phyloP scores from a whole-genome alignment of 2,329 filamentous ascomycete species.

The Thielaviopsis punctulata region DNA sequence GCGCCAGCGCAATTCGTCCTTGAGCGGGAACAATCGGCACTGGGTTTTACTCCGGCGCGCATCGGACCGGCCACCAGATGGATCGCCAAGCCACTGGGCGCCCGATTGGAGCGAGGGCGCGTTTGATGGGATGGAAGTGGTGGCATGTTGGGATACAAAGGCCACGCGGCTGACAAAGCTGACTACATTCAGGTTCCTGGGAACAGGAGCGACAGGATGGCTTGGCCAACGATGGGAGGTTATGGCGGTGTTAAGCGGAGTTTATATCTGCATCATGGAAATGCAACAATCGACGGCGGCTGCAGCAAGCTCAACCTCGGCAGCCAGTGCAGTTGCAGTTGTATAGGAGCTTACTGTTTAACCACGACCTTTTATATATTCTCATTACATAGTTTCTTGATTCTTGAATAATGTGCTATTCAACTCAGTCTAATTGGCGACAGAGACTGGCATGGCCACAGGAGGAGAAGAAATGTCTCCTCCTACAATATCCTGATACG shows the following conservation, averaged over 20 bases:
- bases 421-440: not conserved
- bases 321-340: not conserved
- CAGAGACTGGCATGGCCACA: not conserved
- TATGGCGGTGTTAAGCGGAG: constrained; percentile 21
- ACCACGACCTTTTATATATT: no score
- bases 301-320: not conserved
- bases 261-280: constrained; percentile 1
- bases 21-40: constrained; percentile 19
- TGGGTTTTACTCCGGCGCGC: constrained; percentile 26
- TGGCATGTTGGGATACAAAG: constrained; percentile 22
- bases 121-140: constrained; percentile 25
- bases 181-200: constrained; percentile 24
- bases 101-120: constrained; percentile 12
- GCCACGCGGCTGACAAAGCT: constrained; percentile 20
- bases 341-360: no score
- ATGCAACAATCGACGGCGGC: not conserved
- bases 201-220: constrained; percentile 21
- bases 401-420: no score
- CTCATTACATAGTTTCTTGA: no score
- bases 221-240: constrained; percentile 26
- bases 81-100: constrained; percentile 9
- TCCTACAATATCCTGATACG: constrained; percentile 24
- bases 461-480: not conserved
- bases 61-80: constrained; percentile 8
- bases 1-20: constrained; percentile 20